Evolutionary conservation across 1,284 basidiomycete genomes (phyloP).

Genomic region (Neotropicomus parvogracilis): DNA sequence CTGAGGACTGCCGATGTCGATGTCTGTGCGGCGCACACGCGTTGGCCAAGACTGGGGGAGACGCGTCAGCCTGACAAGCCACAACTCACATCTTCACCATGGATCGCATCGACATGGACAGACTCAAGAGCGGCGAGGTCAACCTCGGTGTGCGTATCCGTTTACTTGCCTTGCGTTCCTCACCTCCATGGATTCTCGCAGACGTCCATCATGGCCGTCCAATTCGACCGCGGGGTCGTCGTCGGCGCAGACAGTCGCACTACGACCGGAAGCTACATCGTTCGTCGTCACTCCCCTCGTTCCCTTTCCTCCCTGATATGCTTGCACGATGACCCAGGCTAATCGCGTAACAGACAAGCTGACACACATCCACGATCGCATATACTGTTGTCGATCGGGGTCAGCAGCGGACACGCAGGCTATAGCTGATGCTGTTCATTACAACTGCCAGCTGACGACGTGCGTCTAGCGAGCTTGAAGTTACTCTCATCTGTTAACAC

Average conservation of each 20-base stretch:
- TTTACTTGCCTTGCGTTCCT: background rate
- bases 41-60: constrained; percentile 28
- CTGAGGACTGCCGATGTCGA: too few relatives aligned
- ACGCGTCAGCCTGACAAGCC: constrained; percentile 49
- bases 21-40: constrained; percentile 17
- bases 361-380: constrained; percentile 94
- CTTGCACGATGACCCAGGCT: constrained; percentile 49
- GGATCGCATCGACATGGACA: constrained; percentile 70
- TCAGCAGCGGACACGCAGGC: constrained; percentile 98
- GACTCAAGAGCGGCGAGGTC: constrained; percentile 88
- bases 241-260: constrained; percentile 97
- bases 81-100: constrained; percentile 37
- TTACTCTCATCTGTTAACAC: constrained; percentile 5
- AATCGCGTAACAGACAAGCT: constrained; percentile 99
- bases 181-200: constrained; percentile 32
- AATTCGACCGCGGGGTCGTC: constrained; percentile 92
- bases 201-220: constrained; percentile 99
- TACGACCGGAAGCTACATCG: constrained; percentile 95
- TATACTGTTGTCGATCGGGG: constrained; percentile 98
- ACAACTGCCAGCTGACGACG: constrained; percentile 81
- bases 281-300: constrained; percentile 37
- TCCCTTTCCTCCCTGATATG: background rate
- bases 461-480: constrained; percentile 33
- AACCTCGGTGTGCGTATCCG: constrained; percentile 80
- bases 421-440: constrained; percentile 90